phyloP scores from a whole-genome alignment of 2,329 filamentous ascomycete species.

The Xylogone sp. region DNA sequence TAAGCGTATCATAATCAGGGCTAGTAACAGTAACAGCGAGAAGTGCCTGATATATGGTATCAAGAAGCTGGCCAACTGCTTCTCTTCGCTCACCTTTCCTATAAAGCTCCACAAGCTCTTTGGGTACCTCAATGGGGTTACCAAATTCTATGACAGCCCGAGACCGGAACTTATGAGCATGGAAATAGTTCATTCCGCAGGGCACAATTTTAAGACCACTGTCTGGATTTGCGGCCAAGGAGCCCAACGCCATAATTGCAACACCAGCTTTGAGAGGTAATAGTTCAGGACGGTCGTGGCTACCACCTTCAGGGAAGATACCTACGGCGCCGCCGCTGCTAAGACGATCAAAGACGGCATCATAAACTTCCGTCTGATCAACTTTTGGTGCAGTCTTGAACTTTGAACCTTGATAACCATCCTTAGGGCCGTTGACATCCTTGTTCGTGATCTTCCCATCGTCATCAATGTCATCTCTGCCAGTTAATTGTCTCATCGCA shows the following conservation, averaged over 20 bases:
- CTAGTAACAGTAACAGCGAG: conserved; percentile 87
- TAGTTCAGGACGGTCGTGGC: conserved; percentile 88
- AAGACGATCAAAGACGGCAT: conserved; percentile 84
- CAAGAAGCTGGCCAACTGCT: conserved; percentile 79
- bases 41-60: conserved; percentile 81
- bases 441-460: conserved; percentile 60
- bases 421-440: conserved; percentile 47
- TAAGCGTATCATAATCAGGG: conserved; percentile 92
- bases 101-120: conserved; percentile 81
- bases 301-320: conserved; percentile 96
- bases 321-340: conserved; percentile 84
- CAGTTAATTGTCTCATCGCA: conserved; percentile 77
- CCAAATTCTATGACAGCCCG: conserved; percentile 95
- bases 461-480: conserved; percentile 66
- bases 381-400: conserved; percentile 91
- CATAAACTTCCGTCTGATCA: conserved; percentile 89
- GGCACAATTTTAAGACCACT: conserved; percentile 93
- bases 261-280: conserved; percentile 94
- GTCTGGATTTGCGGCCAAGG: conserved; percentile 78
- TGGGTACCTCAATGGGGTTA: conserved; percentile 78
- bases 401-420: conserved; percentile 70
- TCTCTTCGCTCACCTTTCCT: conserved; percentile 78
- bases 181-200: conserved; percentile 99
- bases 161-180: conserved; percentile 96
- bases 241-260: conserved; percentile 94